Conservation (phyloP, 2,329 filamentous ascomycete species). For the Phaeosphaeriaceae sp. region DNA sequence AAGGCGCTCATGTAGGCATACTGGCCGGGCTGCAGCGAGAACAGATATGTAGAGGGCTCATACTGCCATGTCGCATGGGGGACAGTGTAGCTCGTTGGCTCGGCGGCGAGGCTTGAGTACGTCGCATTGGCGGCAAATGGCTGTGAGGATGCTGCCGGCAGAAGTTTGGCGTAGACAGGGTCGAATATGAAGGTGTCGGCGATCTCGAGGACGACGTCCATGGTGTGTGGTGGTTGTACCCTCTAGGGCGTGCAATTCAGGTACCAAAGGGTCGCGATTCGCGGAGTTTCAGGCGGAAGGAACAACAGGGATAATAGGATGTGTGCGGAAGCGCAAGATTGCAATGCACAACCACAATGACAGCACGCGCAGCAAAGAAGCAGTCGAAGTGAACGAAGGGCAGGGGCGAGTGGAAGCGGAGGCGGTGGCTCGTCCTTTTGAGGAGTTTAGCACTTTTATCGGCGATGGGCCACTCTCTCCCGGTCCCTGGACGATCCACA, state of each 20-base stretch:
- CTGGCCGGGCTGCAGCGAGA: constrained; percentile 73
- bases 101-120: constrained; percentile 58
- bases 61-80: constrained; percentile 65
- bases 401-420: constrained; percentile 3
- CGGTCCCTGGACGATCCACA: constrained; percentile 10
- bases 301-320: constrained; percentile 2
- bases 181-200: constrained; percentile 85
- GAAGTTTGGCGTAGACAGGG: constrained; percentile 73
- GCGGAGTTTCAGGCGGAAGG: constrained; percentile 11
- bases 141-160: constrained; percentile 61
- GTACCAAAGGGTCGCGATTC: constrained; percentile 28
- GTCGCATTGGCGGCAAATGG: constrained; percentile 63
- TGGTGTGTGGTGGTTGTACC: constrained; percentile 53
- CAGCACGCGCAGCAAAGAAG: not conserved
- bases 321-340: not conserved
- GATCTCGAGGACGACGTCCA: constrained; percentile 92
- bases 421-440: constrained; percentile 10
- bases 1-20: constrained; percentile 81
- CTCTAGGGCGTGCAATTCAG: constrained; percentile 22
- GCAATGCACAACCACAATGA: not conserved
- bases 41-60: constrained; percentile 73
- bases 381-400: constrained; percentile 8
- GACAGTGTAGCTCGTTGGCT: constrained; percentile 36
- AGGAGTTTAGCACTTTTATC: constrained; percentile 11
- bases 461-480: constrained; percentile 18